phyloP scores from a whole-genome alignment of 1,284 basidiomycete genomes.

The Entoloma clypeatum region DNA sequence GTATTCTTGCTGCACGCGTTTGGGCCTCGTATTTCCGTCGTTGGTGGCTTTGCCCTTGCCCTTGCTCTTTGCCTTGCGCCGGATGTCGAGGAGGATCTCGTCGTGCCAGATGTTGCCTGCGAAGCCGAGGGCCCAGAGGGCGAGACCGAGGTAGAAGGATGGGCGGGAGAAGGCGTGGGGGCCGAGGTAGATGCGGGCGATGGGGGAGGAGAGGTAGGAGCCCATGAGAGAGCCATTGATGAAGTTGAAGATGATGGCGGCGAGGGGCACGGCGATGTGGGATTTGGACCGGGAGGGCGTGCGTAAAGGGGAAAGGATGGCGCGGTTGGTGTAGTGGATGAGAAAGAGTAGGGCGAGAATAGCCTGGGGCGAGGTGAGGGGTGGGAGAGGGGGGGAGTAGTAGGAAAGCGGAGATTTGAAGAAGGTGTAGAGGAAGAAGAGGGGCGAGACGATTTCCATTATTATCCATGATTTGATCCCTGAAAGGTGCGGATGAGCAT shows the following conservation, averaged over 20 bases:
- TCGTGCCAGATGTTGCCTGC: conserved; percentile 84
- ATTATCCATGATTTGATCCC: no score
- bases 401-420: background rate
- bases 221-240: conserved; percentile 73
- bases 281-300: conserved; percentile 78
- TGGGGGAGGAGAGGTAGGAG: conserved; percentile 59
- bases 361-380: conserved; percentile 37
- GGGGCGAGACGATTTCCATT: no score
- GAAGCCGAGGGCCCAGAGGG: conserved; percentile 69
- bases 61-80: conserved; percentile 35
- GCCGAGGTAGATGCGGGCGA: conserved; percentile 39
- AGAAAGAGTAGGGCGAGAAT: conserved; percentile 63
- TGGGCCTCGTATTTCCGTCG: no score
- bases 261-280: conserved; percentile 63
- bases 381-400: conserved; percentile 32
- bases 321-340: conserved; percentile 81
- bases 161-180: conserved; percentile 31
- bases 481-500: no score
- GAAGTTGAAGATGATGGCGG: conserved; percentile 65
- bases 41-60: conserved; percentile 25
- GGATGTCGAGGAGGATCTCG: conserved; percentile 75
- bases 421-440: background rate
- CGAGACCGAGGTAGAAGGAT: conserved; percentile 61
- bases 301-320: conserved; percentile 77
- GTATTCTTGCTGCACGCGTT: no score